These are phyloP conservation scores for Lagerstroemia speciosa DNA, from an alignment of 345 rosid species.

Conservation along the genomic window DNA sequence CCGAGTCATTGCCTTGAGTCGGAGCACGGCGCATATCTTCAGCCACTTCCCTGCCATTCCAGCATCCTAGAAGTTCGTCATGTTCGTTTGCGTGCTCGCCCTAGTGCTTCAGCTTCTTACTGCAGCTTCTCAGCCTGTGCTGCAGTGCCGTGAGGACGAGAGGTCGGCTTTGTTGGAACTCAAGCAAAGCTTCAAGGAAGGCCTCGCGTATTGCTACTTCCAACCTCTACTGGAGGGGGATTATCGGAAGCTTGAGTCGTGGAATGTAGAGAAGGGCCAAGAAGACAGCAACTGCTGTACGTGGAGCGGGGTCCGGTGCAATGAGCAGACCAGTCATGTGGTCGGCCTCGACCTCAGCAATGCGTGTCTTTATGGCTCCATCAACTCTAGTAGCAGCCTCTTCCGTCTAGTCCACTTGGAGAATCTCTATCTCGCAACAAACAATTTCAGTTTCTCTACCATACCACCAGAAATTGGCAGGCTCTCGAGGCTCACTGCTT, in stretches of 20 bases:
- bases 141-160: not conserved
- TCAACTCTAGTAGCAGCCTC: constrained; percentile 9
- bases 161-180: not conserved
- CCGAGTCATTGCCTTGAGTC: no score
- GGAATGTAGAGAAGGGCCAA: not conserved
- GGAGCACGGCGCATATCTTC: no score
- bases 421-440: not conserved
- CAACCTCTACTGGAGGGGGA: not conserved
- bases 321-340: not conserved
- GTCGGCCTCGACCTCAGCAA: not conserved
- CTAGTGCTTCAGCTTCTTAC: not conserved
- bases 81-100: not conserved
- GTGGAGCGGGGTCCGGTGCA: not conserved
- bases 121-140: not conserved
- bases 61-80: no score
- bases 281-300: not conserved
- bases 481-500: not conserved
- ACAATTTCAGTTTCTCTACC: not conserved
- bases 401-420: constrained; percentile 3
- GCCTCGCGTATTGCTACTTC: not conserved
- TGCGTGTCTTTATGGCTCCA: constrained; percentile 2
- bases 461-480: not conserved
- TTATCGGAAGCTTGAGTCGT: not conserved
- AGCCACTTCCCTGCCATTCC: no score
- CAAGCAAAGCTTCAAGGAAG: not conserved